Base-by-base conservation (phyloP, 208 protist species). In the Phytomonas sp. region DNA sequence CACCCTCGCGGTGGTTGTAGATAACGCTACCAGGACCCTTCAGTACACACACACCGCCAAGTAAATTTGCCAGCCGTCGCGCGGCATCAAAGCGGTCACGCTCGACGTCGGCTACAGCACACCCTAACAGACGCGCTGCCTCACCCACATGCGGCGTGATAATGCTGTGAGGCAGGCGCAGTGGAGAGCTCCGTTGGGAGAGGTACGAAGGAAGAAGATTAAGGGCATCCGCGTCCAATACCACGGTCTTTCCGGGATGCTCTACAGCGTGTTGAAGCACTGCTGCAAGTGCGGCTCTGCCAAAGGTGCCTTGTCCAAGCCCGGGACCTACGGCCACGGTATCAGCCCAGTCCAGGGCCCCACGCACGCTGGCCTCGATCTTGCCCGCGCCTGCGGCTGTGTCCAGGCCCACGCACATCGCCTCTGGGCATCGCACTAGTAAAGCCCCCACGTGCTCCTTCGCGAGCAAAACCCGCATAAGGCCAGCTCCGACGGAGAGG, bases 111-210 rank as follows among this genome's bases (percentile, higher is more conserved):
- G 49, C 68, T 19, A 91, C 71, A 23, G 64, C 73, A 72, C 86
- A 92, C 2, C 67, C 45, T 11, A 95, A 69, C 62, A 95, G 74
- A 8, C 79, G 62, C 4, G 90, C 82, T 0, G 90, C 90, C 75
- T 95, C 87, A 32, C 86, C 87, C 0, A 87, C 80, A 74, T 95
- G 90, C 0, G 90, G 90, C 19, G 90, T 95, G 65, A 95, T 66
- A 37, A 95, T 75, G 63, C 78, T 84, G 69, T 70, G 66, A 0
- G 71, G 75, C 30, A 94, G 29, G 0, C 12, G 81, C 29, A 84
- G 61, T 37, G 37, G 5, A 2, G 12, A 52, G 16, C 52, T 29
- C 19, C 16, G 37, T 6, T 31, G 37, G 23, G 37, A 60, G 31
- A 74, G 62, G 6, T 59, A 61, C 49, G 26, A 34, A 5, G 77